These are phyloP conservation scores for Salvia sclarea DNA, from an alignment of 305 asterid genomes.

Conservation along the genomic window DNA sequence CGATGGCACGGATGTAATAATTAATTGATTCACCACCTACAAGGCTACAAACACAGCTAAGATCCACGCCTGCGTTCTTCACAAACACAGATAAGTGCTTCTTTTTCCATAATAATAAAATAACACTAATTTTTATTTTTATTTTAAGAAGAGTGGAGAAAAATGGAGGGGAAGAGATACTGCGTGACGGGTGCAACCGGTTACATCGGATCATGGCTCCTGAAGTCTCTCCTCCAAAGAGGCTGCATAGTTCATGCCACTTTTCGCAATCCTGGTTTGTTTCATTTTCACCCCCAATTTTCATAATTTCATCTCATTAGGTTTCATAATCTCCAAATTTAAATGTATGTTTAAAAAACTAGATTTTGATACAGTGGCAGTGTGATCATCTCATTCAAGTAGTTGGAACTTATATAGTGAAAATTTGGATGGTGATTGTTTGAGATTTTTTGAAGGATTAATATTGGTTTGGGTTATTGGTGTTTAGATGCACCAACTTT, in stretches of 20 bases:
- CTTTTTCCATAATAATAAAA: too few species aligned
- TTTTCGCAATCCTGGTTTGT: conserved; percentile 63
- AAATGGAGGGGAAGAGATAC: conserved; percentile 41
- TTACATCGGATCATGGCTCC: conserved; percentile 83
- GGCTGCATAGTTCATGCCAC: conserved; percentile 77
- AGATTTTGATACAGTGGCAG: too few species aligned
- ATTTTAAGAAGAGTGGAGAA: background rate
- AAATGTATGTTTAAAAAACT: too few species aligned
- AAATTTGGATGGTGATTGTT: background rate
- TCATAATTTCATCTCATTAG: background rate
- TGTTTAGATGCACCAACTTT: too few species aligned
- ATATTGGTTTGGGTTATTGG: too few species aligned
- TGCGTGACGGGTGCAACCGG: conserved; percentile 89
- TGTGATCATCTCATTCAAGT: too few species aligned
- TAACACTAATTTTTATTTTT: too few species aligned
- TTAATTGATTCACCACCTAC: too few species aligned
- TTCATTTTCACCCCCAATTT: background rate
- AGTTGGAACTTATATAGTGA: background rate
- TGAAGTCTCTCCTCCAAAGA: conserved; percentile 60
- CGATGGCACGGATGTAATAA: too few species aligned
- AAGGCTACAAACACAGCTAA: too few species aligned
- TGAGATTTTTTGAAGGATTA: background rate
- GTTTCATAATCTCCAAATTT: background rate
- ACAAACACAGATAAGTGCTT: too few species aligned
- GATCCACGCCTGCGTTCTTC: too few species aligned